These are phyloP conservation scores for Corylus avellana DNA, from an alignment of 306 rosid species.

Conservation along the genomic window DNA sequence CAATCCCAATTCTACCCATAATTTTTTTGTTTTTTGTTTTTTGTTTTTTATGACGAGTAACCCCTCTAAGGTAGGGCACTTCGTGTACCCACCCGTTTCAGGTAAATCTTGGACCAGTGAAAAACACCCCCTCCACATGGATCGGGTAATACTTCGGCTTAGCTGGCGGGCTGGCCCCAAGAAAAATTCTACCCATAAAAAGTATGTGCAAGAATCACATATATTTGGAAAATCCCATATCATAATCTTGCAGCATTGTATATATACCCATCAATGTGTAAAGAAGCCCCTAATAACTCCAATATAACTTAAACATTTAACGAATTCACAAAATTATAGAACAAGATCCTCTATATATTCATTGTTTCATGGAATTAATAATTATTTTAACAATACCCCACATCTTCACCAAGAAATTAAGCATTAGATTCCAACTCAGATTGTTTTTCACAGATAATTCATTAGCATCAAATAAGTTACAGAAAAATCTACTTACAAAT, in stretches of 20 bases:
- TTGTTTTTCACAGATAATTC: background rate
- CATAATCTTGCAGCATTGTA: background rate
- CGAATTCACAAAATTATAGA: background rate
- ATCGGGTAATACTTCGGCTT: no score
- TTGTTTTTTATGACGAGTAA: no score
- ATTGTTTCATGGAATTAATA: background rate
- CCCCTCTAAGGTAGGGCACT: no score
- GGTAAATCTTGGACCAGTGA: no score
- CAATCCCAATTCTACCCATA: no score
- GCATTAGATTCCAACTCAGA: background rate
- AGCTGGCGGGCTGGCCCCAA: no score
- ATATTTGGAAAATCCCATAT: background rate
- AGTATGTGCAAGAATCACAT: background rate
- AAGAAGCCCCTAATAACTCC: background rate
- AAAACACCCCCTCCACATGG: no score
- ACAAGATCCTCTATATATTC: background rate
- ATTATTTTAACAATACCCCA: background rate
- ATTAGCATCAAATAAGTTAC: constrained; percentile 17
- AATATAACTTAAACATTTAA: background rate
- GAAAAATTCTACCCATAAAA: background rate
- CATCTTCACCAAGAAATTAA: background rate
- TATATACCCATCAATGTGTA: background rate
- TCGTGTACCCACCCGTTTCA: no score
- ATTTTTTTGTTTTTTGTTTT: no score
- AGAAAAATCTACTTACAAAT: constrained; percentile 63